Base-by-base conservation (phyloP, 1,284 basidiomycete genomes). In the Fereydounia khargensis region DNA sequence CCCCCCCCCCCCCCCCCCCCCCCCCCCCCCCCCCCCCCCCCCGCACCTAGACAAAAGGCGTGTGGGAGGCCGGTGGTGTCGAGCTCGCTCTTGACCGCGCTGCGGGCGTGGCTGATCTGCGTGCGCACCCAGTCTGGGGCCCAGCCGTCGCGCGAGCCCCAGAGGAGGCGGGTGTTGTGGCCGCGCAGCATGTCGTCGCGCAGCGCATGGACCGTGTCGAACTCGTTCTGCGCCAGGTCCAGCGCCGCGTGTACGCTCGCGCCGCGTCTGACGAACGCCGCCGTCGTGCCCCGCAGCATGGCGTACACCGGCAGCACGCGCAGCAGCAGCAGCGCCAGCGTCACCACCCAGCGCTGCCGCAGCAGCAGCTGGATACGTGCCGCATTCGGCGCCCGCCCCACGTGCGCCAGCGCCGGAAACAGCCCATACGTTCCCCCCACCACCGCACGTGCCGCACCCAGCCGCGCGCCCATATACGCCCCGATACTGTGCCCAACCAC, bases 381-480 rank as follows among this genome's bases (percentile, higher is more conserved):
- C 17, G 59, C 68, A 31, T 67, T 70, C 9, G 66, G 64, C 13
- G 65, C 60, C 7, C 42, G 24, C 3, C 47, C 58, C 24, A 70
- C 67, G 47, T 64, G 51, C 27, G 47, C 47, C 18, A 70, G 16
- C 13, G 66, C 60, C 1, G 68, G 68, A 19, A 70, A 70, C 27
- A 70, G 42, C 22, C 57, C 31, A 31, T 70, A 66, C 34, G 69
- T 4, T 3, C 45, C 58, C 19, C 56, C 57, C 18, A 70, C 42
- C 6, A 34, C 32, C 4, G 40, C 44, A 6, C 42, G 41, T 17
- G 58, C 38, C 19, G 39, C 42, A 27, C 64, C 47, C 6, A 68
- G 24, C 32, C 53, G 45, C 39, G 63, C 43, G 14, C 43, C 53
- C 4, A 69, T 69, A 49, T 60, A 70, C 16, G 60, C 50, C 16